These are phyloP conservation scores for Cordyceps pruinosa DNA, from an alignment of 2,329 filamentous ascomycete species.

Conservation along the genomic window DNA sequence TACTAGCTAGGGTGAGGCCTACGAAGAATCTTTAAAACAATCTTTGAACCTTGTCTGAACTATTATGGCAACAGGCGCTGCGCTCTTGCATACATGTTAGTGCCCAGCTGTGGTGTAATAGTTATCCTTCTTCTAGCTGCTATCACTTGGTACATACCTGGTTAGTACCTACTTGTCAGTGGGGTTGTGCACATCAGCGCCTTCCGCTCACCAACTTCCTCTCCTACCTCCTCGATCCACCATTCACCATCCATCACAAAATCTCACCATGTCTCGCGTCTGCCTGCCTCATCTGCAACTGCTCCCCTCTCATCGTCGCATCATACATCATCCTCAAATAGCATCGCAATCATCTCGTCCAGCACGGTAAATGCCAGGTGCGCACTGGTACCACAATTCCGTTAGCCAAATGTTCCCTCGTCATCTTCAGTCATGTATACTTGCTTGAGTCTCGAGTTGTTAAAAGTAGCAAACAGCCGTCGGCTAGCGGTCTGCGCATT, in stretches of 20 bases:
- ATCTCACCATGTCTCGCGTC: background rate
- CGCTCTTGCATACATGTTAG: too few relatives aligned
- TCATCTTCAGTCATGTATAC: constrained; percentile 27
- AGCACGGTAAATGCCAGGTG: constrained; percentile 65
- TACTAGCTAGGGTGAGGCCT: too few relatives aligned
- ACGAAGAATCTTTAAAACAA: too few relatives aligned
- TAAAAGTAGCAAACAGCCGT: constrained; percentile 82
- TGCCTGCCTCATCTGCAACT: background rate
- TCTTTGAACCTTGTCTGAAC: too few relatives aligned
- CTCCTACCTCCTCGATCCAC: too few relatives aligned
- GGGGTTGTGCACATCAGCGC: too few relatives aligned
- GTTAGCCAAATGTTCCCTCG: constrained; percentile 15
- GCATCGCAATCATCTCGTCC: constrained; percentile 60
- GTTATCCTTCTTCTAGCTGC: background rate
- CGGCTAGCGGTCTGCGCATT: constrained; percentile 89
- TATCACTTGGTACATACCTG: too few relatives aligned
- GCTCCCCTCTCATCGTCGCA: background rate
- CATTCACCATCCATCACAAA: background rate
- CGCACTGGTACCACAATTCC: constrained; percentile 35
- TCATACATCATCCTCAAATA: constrained; percentile 45
- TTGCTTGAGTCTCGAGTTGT: constrained; percentile 85
- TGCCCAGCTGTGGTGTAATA: too few relatives aligned
- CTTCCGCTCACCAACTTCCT: constrained; percentile 7
- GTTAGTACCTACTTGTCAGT: too few relatives aligned
- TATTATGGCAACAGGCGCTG: too few relatives aligned